Conservation (phyloP, 495 filamentous ascomycete species). For the Aspergillus funiculosus region DNA sequence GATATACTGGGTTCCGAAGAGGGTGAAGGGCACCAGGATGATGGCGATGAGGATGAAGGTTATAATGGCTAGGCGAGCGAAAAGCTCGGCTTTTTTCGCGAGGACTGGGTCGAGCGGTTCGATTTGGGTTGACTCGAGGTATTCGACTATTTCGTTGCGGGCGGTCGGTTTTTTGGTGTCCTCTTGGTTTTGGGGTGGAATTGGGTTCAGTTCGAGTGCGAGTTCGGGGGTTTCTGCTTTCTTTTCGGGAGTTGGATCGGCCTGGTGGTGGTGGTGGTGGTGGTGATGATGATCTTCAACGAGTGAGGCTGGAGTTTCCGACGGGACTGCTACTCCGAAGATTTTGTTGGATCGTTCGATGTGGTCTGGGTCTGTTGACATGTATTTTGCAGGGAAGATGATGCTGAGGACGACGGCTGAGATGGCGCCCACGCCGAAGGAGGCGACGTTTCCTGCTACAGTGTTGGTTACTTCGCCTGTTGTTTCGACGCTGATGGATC, state of each 20-base stretch:
- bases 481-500: slow-evolving; percentile 27
- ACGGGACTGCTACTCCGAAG: slow-evolving; percentile 18
- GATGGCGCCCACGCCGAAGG: slow-evolving; percentile 30
- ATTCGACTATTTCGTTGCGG: slow-evolving; percentile 36
- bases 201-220: not conserved
- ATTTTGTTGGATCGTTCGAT: slow-evolving; percentile 27
- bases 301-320: not conserved
- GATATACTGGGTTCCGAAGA: slow-evolving; percentile 36
- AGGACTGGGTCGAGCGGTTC: slow-evolving; percentile 36
- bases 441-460: slow-evolving; percentile 35
- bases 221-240: not conserved
- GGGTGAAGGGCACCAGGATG: slow-evolving; percentile 36
- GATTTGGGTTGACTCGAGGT: slow-evolving; percentile 31
- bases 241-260: not conserved
- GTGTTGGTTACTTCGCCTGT: slow-evolving; percentile 36
- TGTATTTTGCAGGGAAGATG: slow-evolving; percentile 29
- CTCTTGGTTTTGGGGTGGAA: not conserved
- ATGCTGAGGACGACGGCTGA: slow-evolving; percentile 27
- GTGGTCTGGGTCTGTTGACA: slow-evolving; percentile 16
- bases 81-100: slow-evolving; percentile 24
- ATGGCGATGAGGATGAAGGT: slow-evolving; percentile 4
- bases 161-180: not conserved
- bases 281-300: too few relatives aligned
- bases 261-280: not conserved
- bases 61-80: slow-evolving; percentile 17